Evolutionary conservation across 768 basidiomycete species (phyloP).

Genomic region (Naganishia antarctica): DNA sequence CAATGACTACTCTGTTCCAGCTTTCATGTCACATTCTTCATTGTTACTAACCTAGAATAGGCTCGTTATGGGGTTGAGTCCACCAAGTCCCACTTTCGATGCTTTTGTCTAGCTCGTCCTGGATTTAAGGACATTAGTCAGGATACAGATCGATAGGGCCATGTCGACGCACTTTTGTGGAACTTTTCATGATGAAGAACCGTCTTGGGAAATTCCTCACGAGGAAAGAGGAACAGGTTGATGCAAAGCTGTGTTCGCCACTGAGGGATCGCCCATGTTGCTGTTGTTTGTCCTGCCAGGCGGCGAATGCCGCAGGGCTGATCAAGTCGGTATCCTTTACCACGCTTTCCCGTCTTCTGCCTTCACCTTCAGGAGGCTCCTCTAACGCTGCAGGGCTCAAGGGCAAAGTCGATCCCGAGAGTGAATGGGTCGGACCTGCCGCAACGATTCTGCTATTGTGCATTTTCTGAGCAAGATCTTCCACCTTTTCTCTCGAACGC

Average conservation of each 20-base stretch:
- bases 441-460: neutral
- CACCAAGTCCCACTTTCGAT: conserved; percentile 78
- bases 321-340: neutral
- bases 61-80: conserved; percentile 88
- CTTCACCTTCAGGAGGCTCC: conserved; percentile 43
- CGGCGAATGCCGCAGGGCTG: conserved; percentile 24
- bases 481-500: conserved; percentile 50
- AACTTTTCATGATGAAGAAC: conserved; percentile 87
- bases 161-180: conserved; percentile 61
- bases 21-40: too few relatives aligned
- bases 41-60: conserved; percentile 55
- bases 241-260: conserved; percentile 57
- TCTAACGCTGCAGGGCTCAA: conserved; percentile 29
- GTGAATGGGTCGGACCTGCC: neutral
- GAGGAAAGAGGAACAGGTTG: conserved; percentile 78
- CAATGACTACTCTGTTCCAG: neutral
- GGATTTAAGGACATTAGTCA: conserved; percentile 72
- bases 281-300: conserved; percentile 22
- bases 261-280: conserved; percentile 12
- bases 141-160: neutral
- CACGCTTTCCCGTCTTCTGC: conserved; percentile 35
- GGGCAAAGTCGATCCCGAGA: neutral
- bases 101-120: conserved; percentile 72
- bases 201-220: conserved; percentile 71
- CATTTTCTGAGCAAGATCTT: neutral